These are phyloP conservation scores for Endoconidiophora polonica DNA, from an alignment of 2,329 filamentous ascomycete species.

Conservation along the genomic window DNA sequence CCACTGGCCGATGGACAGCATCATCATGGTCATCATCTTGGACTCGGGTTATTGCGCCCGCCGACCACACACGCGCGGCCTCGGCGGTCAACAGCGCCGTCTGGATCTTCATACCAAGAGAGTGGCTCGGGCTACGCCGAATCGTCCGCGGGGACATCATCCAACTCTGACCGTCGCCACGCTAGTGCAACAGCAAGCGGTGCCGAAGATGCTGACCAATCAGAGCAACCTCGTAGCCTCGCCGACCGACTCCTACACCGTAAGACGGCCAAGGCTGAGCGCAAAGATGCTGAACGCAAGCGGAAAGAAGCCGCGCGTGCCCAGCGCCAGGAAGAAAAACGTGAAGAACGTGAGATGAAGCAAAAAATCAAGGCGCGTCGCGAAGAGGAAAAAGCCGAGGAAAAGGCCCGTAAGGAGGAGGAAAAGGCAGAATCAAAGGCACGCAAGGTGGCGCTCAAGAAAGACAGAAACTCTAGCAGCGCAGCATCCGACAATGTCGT, in stretches of 20 bases:
- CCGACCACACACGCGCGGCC: neutral
- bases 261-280: neutral
- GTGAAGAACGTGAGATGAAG: slow-evolving; percentile 30
- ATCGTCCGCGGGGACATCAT: neutral
- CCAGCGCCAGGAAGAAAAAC: slow-evolving; percentile 29
- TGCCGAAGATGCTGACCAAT: too few relatives aligned
- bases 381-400: slow-evolving; percentile 27
- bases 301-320: slow-evolving; percentile 28
- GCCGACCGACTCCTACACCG: slow-evolving; percentile 5
- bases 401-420: slow-evolving; percentile 43
- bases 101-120: neutral
- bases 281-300: slow-evolving; percentile 5
- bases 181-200: too few relatives aligned
- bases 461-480: slow-evolving; percentile 27
- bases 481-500: slow-evolving; percentile 31
- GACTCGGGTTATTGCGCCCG: too few relatives aligned
- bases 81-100: neutral
- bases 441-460: slow-evolving; percentile 45
- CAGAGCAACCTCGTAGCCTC: slow-evolving; percentile 5
- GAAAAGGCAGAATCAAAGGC: slow-evolving; percentile 27
- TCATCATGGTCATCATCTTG: too few relatives aligned
- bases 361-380: slow-evolving; percentile 37
- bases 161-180: neutral
- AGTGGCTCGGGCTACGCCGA: neutral
- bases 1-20: too few relatives aligned